Base-by-base conservation (phyloP, 345 rosid genomes). In the Populus deltoides region DNA sequence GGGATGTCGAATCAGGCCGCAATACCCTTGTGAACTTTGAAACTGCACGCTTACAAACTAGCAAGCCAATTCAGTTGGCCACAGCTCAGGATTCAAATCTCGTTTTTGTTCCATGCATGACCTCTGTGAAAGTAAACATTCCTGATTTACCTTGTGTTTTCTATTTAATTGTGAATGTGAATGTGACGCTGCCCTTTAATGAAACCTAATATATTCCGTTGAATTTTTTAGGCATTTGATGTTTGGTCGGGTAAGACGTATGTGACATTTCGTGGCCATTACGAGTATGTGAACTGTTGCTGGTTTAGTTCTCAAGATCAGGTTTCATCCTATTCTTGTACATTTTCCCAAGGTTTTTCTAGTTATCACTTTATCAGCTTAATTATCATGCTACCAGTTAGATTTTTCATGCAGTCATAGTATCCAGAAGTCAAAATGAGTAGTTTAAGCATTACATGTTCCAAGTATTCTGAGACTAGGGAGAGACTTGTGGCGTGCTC, bases 1-100 rank as follows among this genome's bases (percentile, higher is more conserved):
- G 99, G 99, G 99, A 95, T 81, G 78, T 88, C 70, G 91, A 90
- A 85, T 92, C 98, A 74, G 99, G 99, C 78, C 79, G 91, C 89
- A 92, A 93, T 78, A 95, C 99, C 9, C 98, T 93, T 25, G 89
- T 96, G 83, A 96, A 96, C 90, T 93, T 81, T 66, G 99, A 91
- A 86, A 95, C 90, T 47, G 96, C 82, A 43, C 98, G 92, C 78
- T 75, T 96, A 11, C 99, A 96, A 79, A 86, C 93, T 8, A 92
- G 81, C 88, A 93, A 89, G 82, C 83, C 87, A 8, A 89, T 92
- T 70, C 93, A 92, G 71, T 69, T 96, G 74, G 94, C 96, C 39
- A 77, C 89, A 29, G 85, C 91, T 35, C 86, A 87, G 73, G 91
- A 92, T 84, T 85, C 97, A 70, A 86, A 90, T 24, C 90, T 87